phyloP scores from a whole-genome alignment of 345 rosid species.

The thale cress (Arabidopsis thaliana) region DNA sequence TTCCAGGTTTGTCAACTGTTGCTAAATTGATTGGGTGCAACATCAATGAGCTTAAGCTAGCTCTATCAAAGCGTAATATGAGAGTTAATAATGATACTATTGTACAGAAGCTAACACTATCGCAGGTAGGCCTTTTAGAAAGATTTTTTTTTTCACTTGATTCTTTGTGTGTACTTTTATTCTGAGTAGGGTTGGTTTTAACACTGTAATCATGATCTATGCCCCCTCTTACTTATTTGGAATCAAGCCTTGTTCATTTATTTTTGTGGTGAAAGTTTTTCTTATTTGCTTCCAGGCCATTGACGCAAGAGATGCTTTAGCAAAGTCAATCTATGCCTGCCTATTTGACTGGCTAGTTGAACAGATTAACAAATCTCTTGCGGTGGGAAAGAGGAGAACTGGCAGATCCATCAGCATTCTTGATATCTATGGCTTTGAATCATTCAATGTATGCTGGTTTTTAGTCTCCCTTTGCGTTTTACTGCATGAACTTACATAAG shows the following conservation, averaged over 20 bases:
- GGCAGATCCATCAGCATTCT: constrained; percentile 99
- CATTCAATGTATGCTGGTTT: constrained; percentile 69
- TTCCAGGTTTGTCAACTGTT: constrained; percentile 70
- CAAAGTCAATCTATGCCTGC: constrained; percentile 89
- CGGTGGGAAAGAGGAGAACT: constrained; percentile 84
- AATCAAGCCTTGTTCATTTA: background rate
- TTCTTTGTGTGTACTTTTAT: constrained; percentile 59
- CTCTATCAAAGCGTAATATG: constrained; percentile 92
- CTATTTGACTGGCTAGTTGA: constrained; percentile 93
- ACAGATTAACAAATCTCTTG: constrained; percentile 91
- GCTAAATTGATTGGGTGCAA: constrained; percentile 83
- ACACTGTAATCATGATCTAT: constrained; percentile 36
- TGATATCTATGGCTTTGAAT: constrained; percentile 98
- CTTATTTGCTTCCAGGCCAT: constrained; percentile 62
- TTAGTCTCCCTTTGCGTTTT: background rate
- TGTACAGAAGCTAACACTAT: constrained; percentile 78
- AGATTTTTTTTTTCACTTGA: constrained; percentile 60
- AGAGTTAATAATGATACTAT: constrained; percentile 86
- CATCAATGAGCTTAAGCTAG: constrained; percentile 64
- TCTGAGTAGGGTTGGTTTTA: constrained; percentile 70
- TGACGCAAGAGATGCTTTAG: constrained; percentile 89
- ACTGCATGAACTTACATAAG: constrained; percentile 20
- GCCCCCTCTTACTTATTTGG: constrained; percentile 7
- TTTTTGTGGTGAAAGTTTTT: constrained; percentile 4
- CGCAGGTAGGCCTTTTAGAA: constrained; percentile 63